Base-by-base conservation (phyloP, 805 yeast genomes). In the Starmerella potacharoeniae region DNA sequence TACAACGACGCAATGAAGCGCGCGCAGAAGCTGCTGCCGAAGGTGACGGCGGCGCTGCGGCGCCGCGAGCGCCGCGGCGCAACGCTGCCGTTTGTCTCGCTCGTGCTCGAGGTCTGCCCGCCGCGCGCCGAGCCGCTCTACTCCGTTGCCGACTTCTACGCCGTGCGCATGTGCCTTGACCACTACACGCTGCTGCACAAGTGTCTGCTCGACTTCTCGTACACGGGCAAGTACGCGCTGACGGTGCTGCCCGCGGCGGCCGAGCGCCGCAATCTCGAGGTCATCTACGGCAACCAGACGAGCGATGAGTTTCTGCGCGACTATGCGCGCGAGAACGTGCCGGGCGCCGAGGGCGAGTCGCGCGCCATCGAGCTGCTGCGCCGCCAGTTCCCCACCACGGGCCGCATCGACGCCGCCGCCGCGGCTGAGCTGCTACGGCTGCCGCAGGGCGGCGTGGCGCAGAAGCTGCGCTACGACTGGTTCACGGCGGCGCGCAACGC, bases 321-420 rank as follows among this genome's bases (percentile, higher is more conserved):
- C 49, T 63, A 62, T 35, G 65, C 64, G 6, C 44, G 54, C 13
- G 56, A 50, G 13, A 62, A 61, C 42, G 36, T 62, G 17, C 54
- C 59, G 3, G 29, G 40, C 9, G 54, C 42, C 4, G 50, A 52
- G n/a, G 31, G 48, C n/a, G 58, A 58, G 45, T 44, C 61, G 22
- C 41, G 61, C 1, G 61, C 62, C 2, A 50, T 60, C 5, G 58
- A 56, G 48, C 11, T 44, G n/a, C 30, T 60, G 31, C 51, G 60
- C 10, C 16, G 14, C 10, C 10, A 33, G 39, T 42, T 39, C 45
- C 57, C 62, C 10, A 28, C 31, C 1, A 29, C n/a, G 2, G 39
- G 31, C 10, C 40, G 33, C 44, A 30, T 60, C 4, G 57, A 52
- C 45, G 35, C 54, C 4, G 51, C 43, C 2, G 50, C 10, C 10